phyloP scores from a whole-genome alignment of 805 yeast genomes.

The Kluyveromyces dobzhanskii region DNA sequence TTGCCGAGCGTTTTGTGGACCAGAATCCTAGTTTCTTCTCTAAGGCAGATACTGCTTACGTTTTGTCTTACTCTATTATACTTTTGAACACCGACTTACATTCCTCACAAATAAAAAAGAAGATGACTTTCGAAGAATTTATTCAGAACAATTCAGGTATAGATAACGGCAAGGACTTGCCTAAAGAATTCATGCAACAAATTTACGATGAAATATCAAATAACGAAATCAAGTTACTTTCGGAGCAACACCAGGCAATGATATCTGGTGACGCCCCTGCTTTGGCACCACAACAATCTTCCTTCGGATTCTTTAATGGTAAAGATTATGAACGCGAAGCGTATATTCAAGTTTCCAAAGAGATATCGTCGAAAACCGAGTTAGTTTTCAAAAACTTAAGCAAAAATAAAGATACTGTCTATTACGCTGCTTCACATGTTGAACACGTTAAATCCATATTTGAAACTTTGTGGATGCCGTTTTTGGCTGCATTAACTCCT shows the following conservation, averaged over 20 bases:
- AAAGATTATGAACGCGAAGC: slow-evolving; percentile 73
- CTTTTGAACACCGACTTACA: slow-evolving; percentile 94
- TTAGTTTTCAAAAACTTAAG: slow-evolving; percentile 64
- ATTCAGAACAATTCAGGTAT: slow-evolving; percentile 83
- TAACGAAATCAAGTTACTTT: slow-evolving; percentile 82
- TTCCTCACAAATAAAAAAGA: slow-evolving; percentile 71
- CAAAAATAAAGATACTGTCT: slow-evolving; percentile 41
- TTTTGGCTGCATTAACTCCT: slow-evolving; percentile 87
- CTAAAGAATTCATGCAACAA: slow-evolving; percentile 58
- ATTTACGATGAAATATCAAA: slow-evolving; percentile 70
- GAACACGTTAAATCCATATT: slow-evolving; percentile 91
- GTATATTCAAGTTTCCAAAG: slow-evolving; percentile 85
- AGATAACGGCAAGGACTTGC: slow-evolving; percentile 81
- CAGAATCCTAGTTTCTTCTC: slow-evolving; percentile 87
- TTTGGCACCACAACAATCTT: slow-evolving; percentile 32
- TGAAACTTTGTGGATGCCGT: slow-evolving; percentile 94
- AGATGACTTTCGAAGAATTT: slow-evolving; percentile 87
- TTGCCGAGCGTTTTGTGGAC: slow-evolving; percentile 83
- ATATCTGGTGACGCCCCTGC: slow-evolving; percentile 50
- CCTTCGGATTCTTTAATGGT: slow-evolving; percentile 55
- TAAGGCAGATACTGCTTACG: slow-evolving; percentile 90
- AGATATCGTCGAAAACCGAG: slow-evolving; percentile 84
- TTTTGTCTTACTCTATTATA: slow-evolving; percentile 83
- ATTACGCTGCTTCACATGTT: slow-evolving; percentile 75
- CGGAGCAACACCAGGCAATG: slow-evolving; percentile 91